Base-by-base conservation (phyloP, 1,284 basidiomycete species). In the Cryptococcus maquisensis region DNA sequence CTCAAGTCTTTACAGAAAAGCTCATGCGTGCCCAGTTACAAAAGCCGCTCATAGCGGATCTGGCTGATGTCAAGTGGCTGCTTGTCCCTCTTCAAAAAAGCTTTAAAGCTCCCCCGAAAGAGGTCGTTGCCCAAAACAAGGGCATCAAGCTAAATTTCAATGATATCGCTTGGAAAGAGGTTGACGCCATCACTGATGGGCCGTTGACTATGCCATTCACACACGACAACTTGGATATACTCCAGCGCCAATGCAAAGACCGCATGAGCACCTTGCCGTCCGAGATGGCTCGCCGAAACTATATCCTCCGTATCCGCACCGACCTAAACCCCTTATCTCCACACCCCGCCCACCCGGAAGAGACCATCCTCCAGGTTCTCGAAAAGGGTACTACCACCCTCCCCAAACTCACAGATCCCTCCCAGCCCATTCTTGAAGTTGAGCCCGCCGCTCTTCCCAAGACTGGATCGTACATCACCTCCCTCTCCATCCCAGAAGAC, bases 101-200 rank as follows among this genome's bases (percentile, higher is more conserved):
- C 9, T 63, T 56, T 40, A 32, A 39, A 0, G 35, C 37, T 1
- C 36, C 38, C 18, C 40, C 15, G 15, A 16, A 44, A 21, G 40
- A 40, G 21, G 4, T 23, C 12, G 39, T 32, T 1, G 32, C 46
- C 4, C 24, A 39, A 26, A 35, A 35, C n/a, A 45, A 54, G 15
- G 39, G 18, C 13, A 46, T 13, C 13, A 59, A 48, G 43, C 40
- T 63, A 10, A 46, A 38, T 35, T 21, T 52, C 20, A 42, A 49
- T 21, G 62, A 66, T 46, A 59, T 74, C n/a, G 63, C 60, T 10
- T 74, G 72, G 72, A 55, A 62, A 12, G 66, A 72, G 23, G 54
- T 74, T 6, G 28, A 41, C 1, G 39, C 40, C 4, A 44, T 56
- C 12, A 57, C 50, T 2, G 40, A 59, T 4, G 57, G 55, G 2